phyloP scores from a whole-genome alignment of 805 yeast species.

The Metschnikowia bowlesiae region DNA sequence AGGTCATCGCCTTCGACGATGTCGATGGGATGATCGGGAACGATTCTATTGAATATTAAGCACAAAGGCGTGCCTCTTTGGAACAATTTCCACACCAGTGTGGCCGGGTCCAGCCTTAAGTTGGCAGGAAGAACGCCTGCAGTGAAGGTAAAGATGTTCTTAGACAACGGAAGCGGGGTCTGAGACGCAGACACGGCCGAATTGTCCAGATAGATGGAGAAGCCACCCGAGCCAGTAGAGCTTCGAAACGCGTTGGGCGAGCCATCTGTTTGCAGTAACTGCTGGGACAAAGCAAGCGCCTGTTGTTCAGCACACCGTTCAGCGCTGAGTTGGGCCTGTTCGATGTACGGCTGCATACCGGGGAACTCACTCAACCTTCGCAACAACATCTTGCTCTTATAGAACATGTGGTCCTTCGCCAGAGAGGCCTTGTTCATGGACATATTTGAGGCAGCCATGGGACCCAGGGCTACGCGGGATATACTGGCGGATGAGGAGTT shows the following conservation, averaged over 20 bases:
- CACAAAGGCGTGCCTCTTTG: slow-evolving; percentile 93
- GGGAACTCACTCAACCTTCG: slow-evolving; percentile 54
- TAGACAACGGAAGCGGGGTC: slow-evolving; percentile 22
- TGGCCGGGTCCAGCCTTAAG: slow-evolving; percentile 82
- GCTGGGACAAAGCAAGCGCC: slow-evolving; percentile 48
- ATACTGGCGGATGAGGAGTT: slow-evolving; percentile 31
- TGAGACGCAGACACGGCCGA: slow-evolving; percentile 18
- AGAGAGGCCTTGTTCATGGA: slow-evolving; percentile 62
- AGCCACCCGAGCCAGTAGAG: slow-evolving; percentile 30
- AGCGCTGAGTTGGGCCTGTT: slow-evolving; percentile 59
- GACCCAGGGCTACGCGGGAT: slow-evolving; percentile 43
- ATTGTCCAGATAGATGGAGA: slow-evolving; percentile 34
- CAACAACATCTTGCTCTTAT: slow-evolving; percentile 56
- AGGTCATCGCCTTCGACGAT: slow-evolving; percentile 74
- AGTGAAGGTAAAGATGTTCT: slow-evolving; percentile 55
- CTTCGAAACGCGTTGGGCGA: slow-evolving; percentile 27
- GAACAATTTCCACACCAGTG: slow-evolving; percentile 81
- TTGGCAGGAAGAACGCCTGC: slow-evolving; percentile 76
- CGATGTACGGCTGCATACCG: slow-evolving; percentile 64
- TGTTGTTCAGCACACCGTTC: slow-evolving; percentile 72
- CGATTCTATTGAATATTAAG: slow-evolving; percentile 68
- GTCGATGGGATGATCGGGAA: slow-evolving; percentile 45
- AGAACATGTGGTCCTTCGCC: slow-evolving; percentile 64
- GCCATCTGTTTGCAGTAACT: slow-evolving; percentile 24
- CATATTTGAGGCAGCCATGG: slow-evolving; percentile 39